Evolutionary conservation across 805 yeast genomes (phyloP).

Genomic region (Metschnikowia gelsemii): DNA sequence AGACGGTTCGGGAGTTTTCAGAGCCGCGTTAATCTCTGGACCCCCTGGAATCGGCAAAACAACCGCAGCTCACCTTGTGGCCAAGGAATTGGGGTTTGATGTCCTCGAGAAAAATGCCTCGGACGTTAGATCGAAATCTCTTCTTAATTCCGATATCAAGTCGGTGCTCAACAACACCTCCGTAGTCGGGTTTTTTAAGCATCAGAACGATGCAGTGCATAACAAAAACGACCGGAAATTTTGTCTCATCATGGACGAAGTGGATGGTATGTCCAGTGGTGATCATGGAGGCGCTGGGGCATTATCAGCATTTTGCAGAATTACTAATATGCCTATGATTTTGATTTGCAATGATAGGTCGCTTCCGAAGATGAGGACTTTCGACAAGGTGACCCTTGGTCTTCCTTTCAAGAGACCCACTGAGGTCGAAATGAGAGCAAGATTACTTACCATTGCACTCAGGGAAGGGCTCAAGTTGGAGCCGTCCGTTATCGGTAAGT

Average conservation of each 20-base stretch:
- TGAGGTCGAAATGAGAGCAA: constrained; percentile 72
- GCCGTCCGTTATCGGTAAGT: constrained; percentile 75
- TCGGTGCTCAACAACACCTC: constrained; percentile 79
- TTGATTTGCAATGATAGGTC: constrained; percentile 91
- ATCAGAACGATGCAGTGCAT: constrained; percentile 29
- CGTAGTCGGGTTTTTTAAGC: constrained; percentile 69
- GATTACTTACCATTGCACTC: constrained; percentile 87
- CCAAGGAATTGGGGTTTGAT: constrained; percentile 68
- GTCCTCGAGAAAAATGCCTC: constrained; percentile 78
- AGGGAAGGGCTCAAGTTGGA: constrained; percentile 81
- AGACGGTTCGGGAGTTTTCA: constrained; percentile 65
- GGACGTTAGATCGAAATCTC: constrained; percentile 83
- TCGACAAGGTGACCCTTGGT: constrained; percentile 79
- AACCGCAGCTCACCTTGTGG: constrained; percentile 75
- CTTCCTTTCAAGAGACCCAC: constrained; percentile 87
- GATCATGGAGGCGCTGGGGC: constrained; percentile 99
- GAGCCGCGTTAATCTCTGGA: constrained; percentile 85
- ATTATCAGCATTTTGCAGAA: constrained; percentile 79
- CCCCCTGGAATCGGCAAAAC: constrained; percentile 89
- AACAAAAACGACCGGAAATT: constrained; percentile 53
- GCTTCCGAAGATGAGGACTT: constrained; percentile 93
- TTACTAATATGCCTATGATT: constrained; percentile 86
- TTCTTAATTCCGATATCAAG: constrained; percentile 66
- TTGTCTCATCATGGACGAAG: constrained; percentile 95
- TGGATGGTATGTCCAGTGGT: constrained; percentile 99